A percentile compares a stretch with the other conserved stretches of the same genome.
These are phyloP conservation scores for Heliamphora exappendiculata DNA, from an alignment of 148 eudicot species.

Conservation along the genomic window DNA sequence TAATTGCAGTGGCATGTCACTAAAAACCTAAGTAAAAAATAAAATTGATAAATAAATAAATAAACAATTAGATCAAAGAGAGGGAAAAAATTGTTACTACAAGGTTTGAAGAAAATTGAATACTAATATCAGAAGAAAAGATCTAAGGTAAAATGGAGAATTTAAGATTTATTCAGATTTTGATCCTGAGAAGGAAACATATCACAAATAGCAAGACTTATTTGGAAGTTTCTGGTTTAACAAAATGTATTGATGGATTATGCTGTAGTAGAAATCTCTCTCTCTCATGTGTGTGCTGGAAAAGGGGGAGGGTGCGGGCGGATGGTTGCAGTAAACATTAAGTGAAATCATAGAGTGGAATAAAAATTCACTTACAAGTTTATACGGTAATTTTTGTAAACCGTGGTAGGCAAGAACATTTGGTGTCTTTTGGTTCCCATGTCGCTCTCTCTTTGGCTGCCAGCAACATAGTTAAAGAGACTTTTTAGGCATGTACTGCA, in stretches of 20 bases:
- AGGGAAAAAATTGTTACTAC: too few species aligned
- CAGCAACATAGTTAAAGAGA: constrained; percentile 14
- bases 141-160: background rate
- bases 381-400: constrained; percentile 66
- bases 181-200: background rate
- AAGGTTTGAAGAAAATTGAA: background rate
- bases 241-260: background rate
- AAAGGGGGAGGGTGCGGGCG: too few species aligned
- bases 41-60: background rate
- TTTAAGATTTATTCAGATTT: background rate
- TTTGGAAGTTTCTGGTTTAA: background rate
- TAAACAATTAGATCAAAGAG: too few species aligned
- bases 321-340: background rate
- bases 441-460: constrained; percentile 29
- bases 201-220: background rate
- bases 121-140: background rate
- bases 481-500: background rate
- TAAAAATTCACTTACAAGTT: constrained; percentile 52
- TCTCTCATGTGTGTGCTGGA: background rate
- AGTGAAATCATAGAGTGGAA: background rate
- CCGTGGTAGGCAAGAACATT: constrained; percentile 68
- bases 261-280: background rate
- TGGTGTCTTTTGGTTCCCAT: constrained; percentile 19
- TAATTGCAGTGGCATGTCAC: background rate
- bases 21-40: background rate